Evolutionary conservation across 176 grass and related monocot species (phyloP), one percentile per base, ranked within the genome.

Genomic region (Eleusine indica): DNA sequence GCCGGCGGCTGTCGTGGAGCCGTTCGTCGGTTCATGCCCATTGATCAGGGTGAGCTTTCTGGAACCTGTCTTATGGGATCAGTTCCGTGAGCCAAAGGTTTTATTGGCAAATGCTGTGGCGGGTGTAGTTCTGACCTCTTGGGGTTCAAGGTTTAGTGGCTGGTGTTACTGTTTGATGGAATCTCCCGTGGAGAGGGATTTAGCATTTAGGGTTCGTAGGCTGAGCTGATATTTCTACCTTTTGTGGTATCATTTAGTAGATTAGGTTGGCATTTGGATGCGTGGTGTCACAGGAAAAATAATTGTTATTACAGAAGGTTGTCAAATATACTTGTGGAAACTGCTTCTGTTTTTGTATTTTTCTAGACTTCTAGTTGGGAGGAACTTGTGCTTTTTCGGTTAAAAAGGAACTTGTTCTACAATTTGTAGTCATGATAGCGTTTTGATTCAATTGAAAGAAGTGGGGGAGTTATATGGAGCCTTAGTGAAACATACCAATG

Each of bases 31-130:
- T 32, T 88, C 75, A 18, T 39, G 7, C 61, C 68, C 40, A 14
- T 35, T 14, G 10, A 3, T 15, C 21, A 65, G 39, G 78, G 88
- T 90, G 66, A 82, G 78, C 0, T 76, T 86, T 66, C 29, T 80
- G 0, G 38, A 13, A 4, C 17, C 19, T 25, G n/a, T 74, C 9
- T 7, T 43, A 7, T 19, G 0, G 7, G 16, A 41, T 38, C 30
- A 19, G 17, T 19, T 72, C 15, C 25, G 39, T 29, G 13, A 29
- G 8, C n/a, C 65, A 3, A 47, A 16, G 68, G 15, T 44, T 19
- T 6, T 60, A 9, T 68, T 17, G 11, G 19, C 4, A 11, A 69
- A 17, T 69, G 12, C 1, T 52, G 12, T 18, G 19, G 5, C 12
- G 15, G 12, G 68, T 37, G 14, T 62, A 9, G 15, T 58, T 44